phyloP scores from a whole-genome alignment of 1,139 yeast species.

The Hansenula lynferdii region DNA sequence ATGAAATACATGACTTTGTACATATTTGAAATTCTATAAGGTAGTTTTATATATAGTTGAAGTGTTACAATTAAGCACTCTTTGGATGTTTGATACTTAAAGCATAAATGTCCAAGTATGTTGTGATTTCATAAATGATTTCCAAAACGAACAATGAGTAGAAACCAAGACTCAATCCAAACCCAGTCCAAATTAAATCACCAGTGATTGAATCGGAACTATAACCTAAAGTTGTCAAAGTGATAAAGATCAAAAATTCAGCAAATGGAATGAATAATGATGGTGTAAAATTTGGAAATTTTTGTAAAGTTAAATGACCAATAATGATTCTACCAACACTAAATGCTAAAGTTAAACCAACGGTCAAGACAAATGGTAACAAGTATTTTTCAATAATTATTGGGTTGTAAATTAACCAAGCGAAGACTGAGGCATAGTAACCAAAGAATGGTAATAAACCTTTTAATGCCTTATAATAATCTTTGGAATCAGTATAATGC shows the following conservation, averaged over 20 bases:
- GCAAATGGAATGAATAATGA: conserved; percentile 64
- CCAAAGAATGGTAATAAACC: conserved; percentile 70
- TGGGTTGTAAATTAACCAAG: conserved; percentile 41
- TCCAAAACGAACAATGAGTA: conserved; percentile 80
- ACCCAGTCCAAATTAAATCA: conserved; percentile 62
- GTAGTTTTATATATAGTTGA: no score
- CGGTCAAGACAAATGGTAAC: conserved; percentile 59
- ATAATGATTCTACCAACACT: conserved; percentile 86
- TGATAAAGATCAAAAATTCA: conserved; percentile 41
- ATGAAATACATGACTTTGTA: conserved; percentile 3
- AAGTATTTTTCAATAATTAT: conserved; percentile 40
- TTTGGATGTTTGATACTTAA: conserved; percentile 79
- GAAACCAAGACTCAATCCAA: conserved; percentile 72
- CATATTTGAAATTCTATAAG: neutral
- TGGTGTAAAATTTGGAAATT: conserved; percentile 67
- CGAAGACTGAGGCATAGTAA: conserved; percentile 53
- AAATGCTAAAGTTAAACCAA: conserved; percentile 77
- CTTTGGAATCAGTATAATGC: conserved; percentile 37
- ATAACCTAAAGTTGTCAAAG: conserved; percentile 37
- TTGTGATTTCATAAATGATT: conserved; percentile 77
- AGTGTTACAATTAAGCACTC: no score
- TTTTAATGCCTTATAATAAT: conserved; percentile 42
- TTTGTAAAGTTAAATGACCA: conserved; percentile 78
- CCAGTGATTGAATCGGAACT: conserved; percentile 35
- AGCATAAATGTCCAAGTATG: conserved; percentile 80